Base-by-base conservation (phyloP, 192 early-diverging fungal genomes). In the Endogone sp. region DNA sequence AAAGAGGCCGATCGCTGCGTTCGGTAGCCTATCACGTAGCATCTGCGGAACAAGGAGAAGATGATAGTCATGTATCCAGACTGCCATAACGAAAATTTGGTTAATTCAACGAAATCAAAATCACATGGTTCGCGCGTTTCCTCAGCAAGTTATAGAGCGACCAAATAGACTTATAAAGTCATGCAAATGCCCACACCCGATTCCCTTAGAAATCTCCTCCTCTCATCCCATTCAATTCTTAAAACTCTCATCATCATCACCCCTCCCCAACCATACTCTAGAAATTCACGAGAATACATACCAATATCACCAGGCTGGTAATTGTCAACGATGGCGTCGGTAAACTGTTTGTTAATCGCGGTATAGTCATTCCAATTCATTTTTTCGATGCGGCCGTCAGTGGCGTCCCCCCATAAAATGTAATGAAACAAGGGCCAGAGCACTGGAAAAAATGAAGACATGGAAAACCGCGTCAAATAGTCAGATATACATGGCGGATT, bases 1-100 rank as follows among this genome's bases (percentile, higher is more conserved):
- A 73, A 98, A 99, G 68, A 99, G 89, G 4, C 95, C 95, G 59
- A 99, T 93, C 26, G 84, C 88, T 22, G 94, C 95, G 27, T 85
- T 65, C 0, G 97, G 97, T 21, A 95, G 68, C 28, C 79, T 79
- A 71, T 90, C 73, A 55, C 97, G 87, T 26, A 99, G 78, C 85
- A 99, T 90, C 64, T 85, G 78, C 21, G 97, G 97, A 4, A 98
- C 89, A 60, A 99, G 78, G 79, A 96, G 85, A 23, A 99, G 79
- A 71, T 99, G 97, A 73, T 99, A 99, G 80, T 99, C 97, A 73
- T 99, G 96, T 70, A 99, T 88, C 97, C 97, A 99, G 61, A 99
- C 92, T 79, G 92, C 82, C 74, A 89, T 26, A 23, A 60, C 24
- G 10, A 60, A 28, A 60, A 11, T 60, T 60, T 60, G 59, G 0